These are phyloP conservation scores for Ailanthus altissimus DNA, from an alignment of 345 rosid genomes.

Conservation along the genomic window DNA sequence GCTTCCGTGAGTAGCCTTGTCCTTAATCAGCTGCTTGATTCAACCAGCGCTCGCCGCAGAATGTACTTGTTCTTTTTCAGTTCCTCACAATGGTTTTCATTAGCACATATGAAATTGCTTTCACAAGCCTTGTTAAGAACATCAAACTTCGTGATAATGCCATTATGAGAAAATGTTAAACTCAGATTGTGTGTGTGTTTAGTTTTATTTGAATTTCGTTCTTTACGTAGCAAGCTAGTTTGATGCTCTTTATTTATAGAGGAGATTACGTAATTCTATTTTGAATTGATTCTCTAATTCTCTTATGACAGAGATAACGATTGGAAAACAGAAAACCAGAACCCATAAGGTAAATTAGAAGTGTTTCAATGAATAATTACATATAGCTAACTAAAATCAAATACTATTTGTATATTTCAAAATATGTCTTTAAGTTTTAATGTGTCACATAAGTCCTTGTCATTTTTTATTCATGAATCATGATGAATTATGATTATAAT, in stretches of 20 bases:
- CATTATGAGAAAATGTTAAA: not conserved
- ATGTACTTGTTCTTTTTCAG: not conserved
- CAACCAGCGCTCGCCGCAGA: conserved; percentile 2
- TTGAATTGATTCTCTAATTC: too few species aligned
- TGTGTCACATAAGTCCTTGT: too few species aligned
- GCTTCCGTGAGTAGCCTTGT: not conserved
- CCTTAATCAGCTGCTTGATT: not conserved
- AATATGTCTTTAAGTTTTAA: too few species aligned
- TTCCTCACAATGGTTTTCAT: not conserved
- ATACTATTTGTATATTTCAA: too few species aligned
- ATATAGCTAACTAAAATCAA: too few species aligned
- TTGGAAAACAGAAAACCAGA: too few species aligned
- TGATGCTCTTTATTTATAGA: not conserved
- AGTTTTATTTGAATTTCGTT: too few species aligned
- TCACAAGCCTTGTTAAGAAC: not conserved
- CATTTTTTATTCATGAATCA: too few species aligned
- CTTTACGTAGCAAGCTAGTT: not conserved
- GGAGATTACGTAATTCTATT: not conserved
- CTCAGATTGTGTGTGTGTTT: not conserved
- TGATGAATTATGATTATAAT: too few species aligned
- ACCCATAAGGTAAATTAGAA: too few species aligned
- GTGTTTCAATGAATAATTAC: too few species aligned
- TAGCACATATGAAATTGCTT: not conserved
- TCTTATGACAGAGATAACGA: too few species aligned
- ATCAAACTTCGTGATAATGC: not conserved